Base-by-base conservation (phyloP, 805 yeast genomes). In the Hanseniaspora singularis region DNA sequence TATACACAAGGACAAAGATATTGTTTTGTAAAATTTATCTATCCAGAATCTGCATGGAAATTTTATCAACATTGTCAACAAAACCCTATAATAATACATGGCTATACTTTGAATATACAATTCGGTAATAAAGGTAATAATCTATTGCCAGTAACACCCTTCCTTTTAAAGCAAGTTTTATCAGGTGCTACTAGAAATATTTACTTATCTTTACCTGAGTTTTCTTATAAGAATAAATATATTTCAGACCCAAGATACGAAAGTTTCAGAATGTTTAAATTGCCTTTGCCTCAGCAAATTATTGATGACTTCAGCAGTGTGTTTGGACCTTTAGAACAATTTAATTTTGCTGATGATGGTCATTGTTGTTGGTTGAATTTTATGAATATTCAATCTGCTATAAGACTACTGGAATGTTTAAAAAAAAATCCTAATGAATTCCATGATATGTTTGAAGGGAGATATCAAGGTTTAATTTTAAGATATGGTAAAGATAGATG, bases 401-500 rank as follows among this genome's bases (percentile, higher is more conserved):
- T 82, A 36, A 72, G 65, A 50, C 68, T 79, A 19, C 81, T 81
- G 24, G 78, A 76, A 42, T 71, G 71, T 38, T 76, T 79, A 50
- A 73, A 73, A 48, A 64, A 61, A 51, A 58, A 53, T 3, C 57
- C 62, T 3, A 56, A 58, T 0, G 57, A 58, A 18, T 63, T 71
- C 32, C 69, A 68, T 44, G 61, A 56, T 14, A 59, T 64, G 8
- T 72, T 69, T 31, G 61, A 64, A 50, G 62, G 68, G 27, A 70
- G 69, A 52, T 82, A 81, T 55, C 55, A 55, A 34, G 64, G 68
- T 4, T 74, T 76, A 54, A 75, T 76, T 50, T 75, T 82, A 38
- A 73, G 75, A 41, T 82, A 71, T 61, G 94, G 86, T 38, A 79
- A 79, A 55, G 94, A 82, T 62, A 69, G 94, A 57, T 82, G 94